Evolutionary conservation across 768 basidiomycete species (phyloP).

Genomic region (Tephrocybe sp.): DNA sequence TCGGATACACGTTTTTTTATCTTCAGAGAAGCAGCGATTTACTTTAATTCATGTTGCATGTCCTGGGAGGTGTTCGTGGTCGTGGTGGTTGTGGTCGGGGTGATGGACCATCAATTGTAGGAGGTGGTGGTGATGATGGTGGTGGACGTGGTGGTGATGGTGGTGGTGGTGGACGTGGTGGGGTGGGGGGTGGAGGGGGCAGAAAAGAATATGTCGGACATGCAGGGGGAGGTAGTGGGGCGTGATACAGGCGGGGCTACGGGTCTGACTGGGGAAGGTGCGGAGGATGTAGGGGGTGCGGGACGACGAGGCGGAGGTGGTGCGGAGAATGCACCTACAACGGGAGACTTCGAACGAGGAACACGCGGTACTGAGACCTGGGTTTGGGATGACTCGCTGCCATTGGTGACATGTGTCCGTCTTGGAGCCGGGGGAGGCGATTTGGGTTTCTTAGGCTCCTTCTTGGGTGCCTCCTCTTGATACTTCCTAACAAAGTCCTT

Average conservation of each 20-base stretch:
- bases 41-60: too few relatives aligned
- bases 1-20: too few relatives aligned
- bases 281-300: conserved; percentile 23
- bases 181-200: conserved; percentile 18
- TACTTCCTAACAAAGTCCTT: conserved; percentile 71
- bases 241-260: not conserved
- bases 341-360: conserved; percentile 32
- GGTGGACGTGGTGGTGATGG: too few relatives aligned
- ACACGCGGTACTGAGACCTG: conserved; percentile 37
- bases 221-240: conserved; percentile 9
- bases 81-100: conserved; percentile 31
- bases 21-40: too few relatives aligned
- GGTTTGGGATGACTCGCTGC: conserved; percentile 34
- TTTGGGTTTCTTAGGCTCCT: conserved; percentile 44
- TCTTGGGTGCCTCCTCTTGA: conserved; percentile 37
- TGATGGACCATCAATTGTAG: conserved; percentile 13
- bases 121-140: conserved; percentile 20
- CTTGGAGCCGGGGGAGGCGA: conserved; percentile 52
- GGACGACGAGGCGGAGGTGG: too few relatives aligned
- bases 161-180: conserved; percentile 13
- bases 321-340: too few relatives aligned
- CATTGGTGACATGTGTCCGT: conserved; percentile 33
- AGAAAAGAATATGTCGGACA: conserved; percentile 21
- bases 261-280: conserved; percentile 15
- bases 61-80: conserved; percentile 31